Conservation (phyloP, 1,284 basidiomycete species). For the Ceratobasidium sp. region DNA sequence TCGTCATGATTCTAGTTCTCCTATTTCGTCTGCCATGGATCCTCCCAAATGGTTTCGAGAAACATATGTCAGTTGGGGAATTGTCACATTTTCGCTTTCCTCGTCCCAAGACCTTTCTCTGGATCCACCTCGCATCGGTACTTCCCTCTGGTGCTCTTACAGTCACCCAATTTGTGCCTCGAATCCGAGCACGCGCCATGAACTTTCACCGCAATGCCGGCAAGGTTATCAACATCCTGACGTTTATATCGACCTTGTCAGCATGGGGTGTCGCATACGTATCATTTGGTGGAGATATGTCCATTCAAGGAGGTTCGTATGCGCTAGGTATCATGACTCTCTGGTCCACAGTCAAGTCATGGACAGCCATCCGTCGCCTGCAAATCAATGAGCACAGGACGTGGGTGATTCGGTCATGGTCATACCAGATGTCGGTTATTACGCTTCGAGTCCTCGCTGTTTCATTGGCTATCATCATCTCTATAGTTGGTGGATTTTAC, state of each 20-base stretch:
- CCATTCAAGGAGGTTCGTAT: background rate
- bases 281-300: conserved; percentile 20
- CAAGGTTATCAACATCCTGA: conserved; percentile 21
- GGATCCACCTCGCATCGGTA: background rate
- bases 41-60: background rate
- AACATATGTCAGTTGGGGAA: background rate
- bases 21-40: background rate
- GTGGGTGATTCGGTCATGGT: conserved; percentile 5
- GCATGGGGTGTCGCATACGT: conserved; percentile 13
- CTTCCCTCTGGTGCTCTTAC: background rate
- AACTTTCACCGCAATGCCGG: conserved; percentile 11
- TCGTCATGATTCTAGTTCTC: background rate
- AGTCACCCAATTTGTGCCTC: conserved; percentile 1
- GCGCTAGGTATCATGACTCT: background rate
- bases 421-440: background rate
- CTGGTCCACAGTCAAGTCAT: background rate
- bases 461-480: background rate
- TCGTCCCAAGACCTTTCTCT: background rate
- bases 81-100: conserved; percentile 6
- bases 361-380: conserved; percentile 13
- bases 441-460: background rate
- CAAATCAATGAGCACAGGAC: conserved; percentile 11
- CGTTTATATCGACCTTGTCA: conserved; percentile 6
- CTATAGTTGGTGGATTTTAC: background rate
- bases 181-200: background rate